phyloP scores from a whole-genome alignment of 768 basidiomycete genomes.

The Leccinum truebloodii region DNA sequence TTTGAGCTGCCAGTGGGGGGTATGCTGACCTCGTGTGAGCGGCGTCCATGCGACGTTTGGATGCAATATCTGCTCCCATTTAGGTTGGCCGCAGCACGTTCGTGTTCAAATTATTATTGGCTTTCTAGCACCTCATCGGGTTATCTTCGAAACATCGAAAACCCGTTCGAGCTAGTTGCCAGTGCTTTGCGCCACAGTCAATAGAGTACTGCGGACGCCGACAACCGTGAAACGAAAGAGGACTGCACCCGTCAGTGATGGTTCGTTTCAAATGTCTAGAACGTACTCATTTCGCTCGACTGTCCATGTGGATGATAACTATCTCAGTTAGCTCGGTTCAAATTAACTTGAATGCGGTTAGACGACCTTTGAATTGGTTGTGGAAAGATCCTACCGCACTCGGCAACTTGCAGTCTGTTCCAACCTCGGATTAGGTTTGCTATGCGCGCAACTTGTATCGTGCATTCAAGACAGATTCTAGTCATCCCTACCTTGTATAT shows the following conservation, averaged over 20 bases:
- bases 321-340: background rate
- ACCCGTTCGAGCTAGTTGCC: background rate
- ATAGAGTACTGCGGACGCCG: background rate
- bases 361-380: background rate
- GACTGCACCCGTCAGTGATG: background rate
- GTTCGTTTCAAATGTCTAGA: constrained; percentile 12
- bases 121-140: no score
- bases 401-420: background rate
- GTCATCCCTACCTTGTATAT: no score
- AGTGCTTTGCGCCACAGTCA: background rate
- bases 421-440: no score
- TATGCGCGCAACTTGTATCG: no score
- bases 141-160: constrained; percentile 3
- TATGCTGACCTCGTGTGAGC: background rate
- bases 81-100: no score
- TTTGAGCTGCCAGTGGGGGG: background rate
- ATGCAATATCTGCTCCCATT: background rate
- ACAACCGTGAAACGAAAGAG: background rate
- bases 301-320: constrained; percentile 6
- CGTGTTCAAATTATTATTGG: no score
- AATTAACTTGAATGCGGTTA: background rate
- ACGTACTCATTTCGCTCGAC: background rate
- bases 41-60: background rate
- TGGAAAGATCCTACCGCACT: background rate
- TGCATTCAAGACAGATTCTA: no score